Evolutionary conservation across 352 stramenopile species (phyloP), one percentile per base, ranked within the genome.

Genomic region (Pythium volutum): DNA sequence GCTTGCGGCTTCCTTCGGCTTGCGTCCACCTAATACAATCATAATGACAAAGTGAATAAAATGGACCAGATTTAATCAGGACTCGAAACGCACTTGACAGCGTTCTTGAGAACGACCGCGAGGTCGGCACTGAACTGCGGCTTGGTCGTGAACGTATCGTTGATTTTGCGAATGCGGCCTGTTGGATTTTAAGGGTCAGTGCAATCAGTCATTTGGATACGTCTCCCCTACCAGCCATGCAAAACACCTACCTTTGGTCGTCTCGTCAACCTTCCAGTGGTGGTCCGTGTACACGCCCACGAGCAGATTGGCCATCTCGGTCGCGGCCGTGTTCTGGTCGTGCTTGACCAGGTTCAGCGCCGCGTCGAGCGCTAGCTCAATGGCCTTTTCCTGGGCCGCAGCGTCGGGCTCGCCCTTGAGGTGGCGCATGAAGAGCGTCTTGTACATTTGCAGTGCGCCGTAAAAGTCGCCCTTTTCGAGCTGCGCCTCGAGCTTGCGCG

Each of bases 401-500:
- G 49, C 48, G 49, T 73, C 75, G 25, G 72, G 66, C 55, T 93
- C 84, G 59, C 80, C 82, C 58, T 93, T 91, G 64, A 93, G 80
- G 53, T 81, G 76, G 36, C 87, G 86, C 78, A 89, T 94, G 69
- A 91, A 94, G 18, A 96, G 74, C 64, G 85, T 94, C 79, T 94
- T 93, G 79, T 96, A 96, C 84, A 95, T 91, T 65, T 96, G 87
- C 62, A 96, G 62, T 55, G 87, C 87, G 52, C 87, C 83, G 68
- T 96, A 96, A 59, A 84, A 91, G 56, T 96, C 84, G 14, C 84
- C 84, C n/a, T 77, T 71, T 39, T 55, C 70, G 39, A 95, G 73
- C 71, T 91, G 82, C 55, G 65, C 65, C 61, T 91, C 74, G 23
- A 96, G 70, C 55, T 94, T 94, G 54, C 84, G 77, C 18, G 64